phyloP scores from a whole-genome alignment of 257 asterid genomes.

The Echium plantagineum region DNA sequence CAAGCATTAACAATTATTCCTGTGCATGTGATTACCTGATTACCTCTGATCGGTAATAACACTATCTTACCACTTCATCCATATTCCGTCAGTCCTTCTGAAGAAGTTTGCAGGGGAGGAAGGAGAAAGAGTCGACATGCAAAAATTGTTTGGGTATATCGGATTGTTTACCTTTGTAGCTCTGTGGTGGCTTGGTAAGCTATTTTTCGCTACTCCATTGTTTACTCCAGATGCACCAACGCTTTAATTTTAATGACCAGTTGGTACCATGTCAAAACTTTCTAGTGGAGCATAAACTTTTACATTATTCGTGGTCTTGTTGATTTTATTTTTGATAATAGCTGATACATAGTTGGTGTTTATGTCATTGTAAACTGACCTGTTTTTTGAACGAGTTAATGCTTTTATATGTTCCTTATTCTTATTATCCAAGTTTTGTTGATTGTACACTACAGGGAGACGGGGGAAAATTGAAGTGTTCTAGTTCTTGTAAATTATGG shows the following conservation, averaged over 20 bases:
- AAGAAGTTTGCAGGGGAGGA: conserved; percentile 89
- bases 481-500: too few species aligned
- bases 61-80: conserved; percentile 7
- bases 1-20: conserved; percentile 5
- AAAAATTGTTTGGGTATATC: conserved; percentile 84
- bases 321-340: too few species aligned
- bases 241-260: background rate
- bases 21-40: background rate
- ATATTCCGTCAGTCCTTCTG: conserved; percentile 57
- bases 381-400: too few species aligned
- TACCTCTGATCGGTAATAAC: background rate
- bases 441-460: too few species aligned
- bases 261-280: background rate
- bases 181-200: conserved; percentile 98
- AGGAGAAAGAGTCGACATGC: conserved; percentile 82
- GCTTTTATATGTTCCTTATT: background rate
- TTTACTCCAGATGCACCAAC: background rate
- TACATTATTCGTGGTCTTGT: background rate
- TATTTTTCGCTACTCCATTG: background rate
- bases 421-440: background rate
- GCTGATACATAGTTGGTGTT: too few species aligned
- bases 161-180: conserved; percentile 84
- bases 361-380: background rate
- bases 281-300: background rate
- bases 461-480: too few species aligned